Conservation (phyloP, 2,329 filamentous ascomycete species). For the Myrmaecium sp. region DNA sequence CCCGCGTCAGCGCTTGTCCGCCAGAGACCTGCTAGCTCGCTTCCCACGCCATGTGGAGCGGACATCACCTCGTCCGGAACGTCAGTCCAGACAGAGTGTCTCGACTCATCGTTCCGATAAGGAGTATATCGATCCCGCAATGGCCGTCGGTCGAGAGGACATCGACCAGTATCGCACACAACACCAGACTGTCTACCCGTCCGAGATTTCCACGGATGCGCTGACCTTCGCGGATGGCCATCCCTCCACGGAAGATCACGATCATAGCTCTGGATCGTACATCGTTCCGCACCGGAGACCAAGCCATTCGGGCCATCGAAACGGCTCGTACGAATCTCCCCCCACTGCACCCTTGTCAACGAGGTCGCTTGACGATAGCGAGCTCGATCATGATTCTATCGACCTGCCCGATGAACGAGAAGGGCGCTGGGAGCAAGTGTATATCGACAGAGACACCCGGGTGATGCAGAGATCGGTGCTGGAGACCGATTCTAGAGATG, state of each 20-base stretch:
- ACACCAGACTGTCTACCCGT: constrained; percentile 4
- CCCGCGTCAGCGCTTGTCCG: constrained; percentile 57
- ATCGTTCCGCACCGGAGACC: constrained; percentile 17
- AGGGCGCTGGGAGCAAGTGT: constrained; percentile 21
- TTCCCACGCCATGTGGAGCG: constrained; percentile 14
- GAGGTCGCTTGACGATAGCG: constrained; percentile 21
- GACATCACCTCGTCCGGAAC: constrained; percentile 7
- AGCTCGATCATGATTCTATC: constrained; percentile 18
- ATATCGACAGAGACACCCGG: constrained; percentile 21
- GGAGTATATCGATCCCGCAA: constrained; percentile 30
- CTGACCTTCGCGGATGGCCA: constrained; percentile 15
- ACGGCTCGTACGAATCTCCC: constrained; percentile 11
- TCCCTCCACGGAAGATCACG: constrained; percentile 26
- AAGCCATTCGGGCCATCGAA: constrained; percentile 9
- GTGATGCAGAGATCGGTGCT: constrained; percentile 18
- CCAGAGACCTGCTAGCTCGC: constrained; percentile 45
- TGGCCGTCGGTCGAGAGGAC: constrained; percentile 27
- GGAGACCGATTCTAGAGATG: too few species aligned
- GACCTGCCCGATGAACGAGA: constrained; percentile 18
- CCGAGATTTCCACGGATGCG: constrained; percentile 5
- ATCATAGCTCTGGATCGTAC: constrained; percentile 27
- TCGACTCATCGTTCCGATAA: constrained; percentile 27
- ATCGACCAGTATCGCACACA: constrained; percentile 15
- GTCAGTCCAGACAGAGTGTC: constrained; percentile 15
- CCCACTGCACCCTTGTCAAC: constrained; percentile 15